Evolutionary conservation across 371 early-diverging fungal genomes (phyloP), one percentile per base, ranked within the genome.

Genomic region (Zychaea mexicana): DNA sequence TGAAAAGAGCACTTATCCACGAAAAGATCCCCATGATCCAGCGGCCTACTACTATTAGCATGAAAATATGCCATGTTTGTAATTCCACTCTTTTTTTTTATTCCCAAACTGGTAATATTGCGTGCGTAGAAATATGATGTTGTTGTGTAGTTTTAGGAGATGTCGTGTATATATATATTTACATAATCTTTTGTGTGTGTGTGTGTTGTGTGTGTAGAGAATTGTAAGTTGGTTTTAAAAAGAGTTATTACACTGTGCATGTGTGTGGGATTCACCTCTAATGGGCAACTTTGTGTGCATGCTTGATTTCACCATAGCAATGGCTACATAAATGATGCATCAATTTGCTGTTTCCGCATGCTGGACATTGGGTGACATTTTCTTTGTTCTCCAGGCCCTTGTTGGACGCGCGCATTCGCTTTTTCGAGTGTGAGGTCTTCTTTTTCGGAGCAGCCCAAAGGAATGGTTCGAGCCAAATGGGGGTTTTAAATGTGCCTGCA

Each of bases 401-500:
- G 73, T 89, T 92, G 32, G 92, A 83, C 58, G 88, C 85, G 68
- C 94, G 85, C 91, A 90, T 93, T 61, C 94, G 90, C 73, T 93
- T 93, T 75, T 91, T 92, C 38, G 90, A 86, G 67, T 94, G 93
- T 21, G 94, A 92, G 0, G 94, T 93, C 77, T 90, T 88, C 83
- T 91, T 89, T 77, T 94, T 94, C 26, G 94, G 94, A 45, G 90
- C 94, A 0, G 93, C 93, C 79, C 88, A 86, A 54, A 92, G 81
- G 46, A 92, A 77, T 12, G 86, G 70, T 42, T 72, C 82, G 38
- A 82, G 71, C 83, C 83, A 82, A 28, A 49, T 60, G 49, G 83
- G 83, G 45, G 76, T 63, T 67, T 78, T 71, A 55, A 78, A 78
- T 10, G 70, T 61, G 39, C 59, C 38, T 39, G 45, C 24, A 22